Conservation (phyloP, 2,329 filamentous ascomycete species). For the Pseudodiploospora longispora region DNA sequence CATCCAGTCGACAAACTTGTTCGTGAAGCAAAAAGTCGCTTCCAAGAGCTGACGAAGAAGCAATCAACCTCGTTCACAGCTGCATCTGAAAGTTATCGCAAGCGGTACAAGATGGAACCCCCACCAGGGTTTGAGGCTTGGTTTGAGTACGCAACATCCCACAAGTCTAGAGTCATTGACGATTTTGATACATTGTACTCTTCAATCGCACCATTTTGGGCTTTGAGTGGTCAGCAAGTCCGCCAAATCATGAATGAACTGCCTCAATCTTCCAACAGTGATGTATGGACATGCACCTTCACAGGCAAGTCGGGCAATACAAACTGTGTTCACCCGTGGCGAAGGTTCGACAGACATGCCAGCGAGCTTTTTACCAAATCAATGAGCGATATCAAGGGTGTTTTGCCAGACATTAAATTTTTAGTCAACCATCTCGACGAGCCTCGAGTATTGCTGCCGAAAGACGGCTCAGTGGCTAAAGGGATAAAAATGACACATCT, state of each 20-base stretch:
- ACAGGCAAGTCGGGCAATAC: conserved; percentile 17
- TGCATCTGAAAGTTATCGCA: conserved; percentile 34
- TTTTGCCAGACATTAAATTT: conserved; percentile 31
- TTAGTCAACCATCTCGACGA: conserved; percentile 42
- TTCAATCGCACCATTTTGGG: conserved; percentile 32
- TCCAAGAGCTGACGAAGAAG: conserved; percentile 20
- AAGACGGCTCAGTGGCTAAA: no score
- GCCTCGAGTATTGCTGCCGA: conserved; percentile 30
- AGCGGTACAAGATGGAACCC: conserved; percentile 51
- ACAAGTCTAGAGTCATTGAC: conserved; percentile 60
- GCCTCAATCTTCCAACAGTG: conserved; percentile 13
- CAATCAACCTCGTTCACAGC: conserved; percentile 30
- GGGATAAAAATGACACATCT: conserved; percentile 18
- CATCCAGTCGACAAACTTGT: conserved; percentile 31
- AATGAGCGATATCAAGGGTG: conserved; percentile 14
- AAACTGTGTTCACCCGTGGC: conserved; percentile 24
- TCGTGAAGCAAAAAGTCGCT: conserved; percentile 18
- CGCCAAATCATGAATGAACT: conserved; percentile 18
- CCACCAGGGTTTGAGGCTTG: conserved; percentile 73
- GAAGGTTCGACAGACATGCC: conserved; percentile 26
- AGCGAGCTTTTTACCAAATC: conserved; percentile 22
- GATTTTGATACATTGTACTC: conserved; percentile 50
- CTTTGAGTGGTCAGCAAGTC: conserved; percentile 27
- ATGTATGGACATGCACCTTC: conserved; percentile 31
- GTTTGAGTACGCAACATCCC: conserved; percentile 62